A percentile compares a stretch with the other conserved stretches of the same genome.
phyloP scores from a whole-genome alignment of 495 filamentous ascomycete species.

The Penicillium roqueforti region DNA sequence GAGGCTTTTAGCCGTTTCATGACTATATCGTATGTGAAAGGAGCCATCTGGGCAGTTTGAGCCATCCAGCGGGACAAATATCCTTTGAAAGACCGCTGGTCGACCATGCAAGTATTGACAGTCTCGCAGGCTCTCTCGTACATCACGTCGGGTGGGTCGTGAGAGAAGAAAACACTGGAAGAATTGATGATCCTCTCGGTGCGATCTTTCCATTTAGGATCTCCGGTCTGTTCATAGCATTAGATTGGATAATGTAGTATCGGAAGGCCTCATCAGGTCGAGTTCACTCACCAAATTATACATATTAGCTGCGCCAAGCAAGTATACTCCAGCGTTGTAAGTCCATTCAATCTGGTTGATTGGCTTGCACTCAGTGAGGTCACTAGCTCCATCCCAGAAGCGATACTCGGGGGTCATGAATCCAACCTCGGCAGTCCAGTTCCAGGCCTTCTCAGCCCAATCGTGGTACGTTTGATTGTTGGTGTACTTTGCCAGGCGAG shows the following conservation, averaged over 20 bases:
- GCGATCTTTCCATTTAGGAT: constrained; percentile 54
- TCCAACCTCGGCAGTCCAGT: constrained; percentile 62
- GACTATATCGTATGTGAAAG: constrained; percentile 58
- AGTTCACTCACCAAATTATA: constrained; percentile 32
- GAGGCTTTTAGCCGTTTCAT: constrained; percentile 63
- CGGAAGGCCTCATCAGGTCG: background rate
- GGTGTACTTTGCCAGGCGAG: constrained; percentile 72
- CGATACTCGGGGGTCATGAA: constrained; percentile 59
- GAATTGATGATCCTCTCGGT: constrained; percentile 55
- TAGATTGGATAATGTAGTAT: constrained; percentile 1
- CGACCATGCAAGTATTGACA: constrained; percentile 59
- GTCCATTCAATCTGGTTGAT: constrained; percentile 39
- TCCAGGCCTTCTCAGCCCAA: constrained; percentile 68
- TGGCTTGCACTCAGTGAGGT: constrained; percentile 38
- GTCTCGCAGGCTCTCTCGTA: constrained; percentile 63
- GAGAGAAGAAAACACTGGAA: constrained; percentile 49
- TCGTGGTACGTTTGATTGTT: constrained; percentile 72
- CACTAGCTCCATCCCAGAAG: constrained; percentile 63
- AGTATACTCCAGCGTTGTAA: constrained; percentile 35
- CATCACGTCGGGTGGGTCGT: constrained; percentile 50
- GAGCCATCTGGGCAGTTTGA: constrained; percentile 64
- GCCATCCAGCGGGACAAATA: constrained; percentile 81
- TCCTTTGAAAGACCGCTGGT: constrained; percentile 82
- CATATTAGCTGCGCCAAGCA: constrained; percentile 40
- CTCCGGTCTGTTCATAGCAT: constrained; percentile 24